A percentile compares a stretch with the other conserved stretches of the same genome.
Evolutionary conservation across 441 rosid genomes (phyloP).

Genomic region (Breynia disticha): DNA sequence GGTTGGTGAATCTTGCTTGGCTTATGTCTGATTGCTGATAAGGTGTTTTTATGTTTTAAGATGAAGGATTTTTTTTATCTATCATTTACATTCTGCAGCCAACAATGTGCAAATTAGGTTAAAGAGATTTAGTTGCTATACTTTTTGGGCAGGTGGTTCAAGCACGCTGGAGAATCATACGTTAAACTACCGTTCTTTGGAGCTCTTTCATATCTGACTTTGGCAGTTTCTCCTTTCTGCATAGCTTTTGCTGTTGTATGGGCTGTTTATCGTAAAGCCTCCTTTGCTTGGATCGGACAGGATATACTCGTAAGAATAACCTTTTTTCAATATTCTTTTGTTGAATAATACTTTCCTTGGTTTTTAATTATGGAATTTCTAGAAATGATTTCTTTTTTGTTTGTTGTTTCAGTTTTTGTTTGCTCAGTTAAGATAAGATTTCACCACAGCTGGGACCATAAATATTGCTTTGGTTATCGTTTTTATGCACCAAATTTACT

Average conservation of each 20-base stretch:
- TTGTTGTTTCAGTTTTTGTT: no score
- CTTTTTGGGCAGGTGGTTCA: constrained; percentile 58
- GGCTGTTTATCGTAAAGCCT: constrained; percentile 51
- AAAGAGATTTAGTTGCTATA: not conserved
- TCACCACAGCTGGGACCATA: no score
- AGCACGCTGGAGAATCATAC: constrained; percentile 56
- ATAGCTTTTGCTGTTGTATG: constrained; percentile 81
- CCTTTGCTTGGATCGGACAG: constrained; percentile 96
- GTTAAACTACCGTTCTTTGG: constrained; percentile 78
- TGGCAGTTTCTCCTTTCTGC: constrained; percentile 93
- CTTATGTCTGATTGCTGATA: no score
- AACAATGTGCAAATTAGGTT: no score
- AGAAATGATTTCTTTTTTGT: no score
- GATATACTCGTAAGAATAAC: constrained; percentile 74
- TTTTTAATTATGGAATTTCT: not conserved
- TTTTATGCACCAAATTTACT: no score
- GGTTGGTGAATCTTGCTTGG: no score
- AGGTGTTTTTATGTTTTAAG: no score
- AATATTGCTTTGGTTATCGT: no score
- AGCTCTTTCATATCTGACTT: constrained; percentile 74
- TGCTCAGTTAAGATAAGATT: no score
- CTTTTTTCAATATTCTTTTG: constrained; percentile 1
- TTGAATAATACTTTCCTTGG: not conserved
- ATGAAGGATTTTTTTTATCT: no score
- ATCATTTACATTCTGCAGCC: no score